These are phyloP conservation scores for Kwoniella bestiolae DNA, from an alignment of 768 basidiomycete species.

Conservation along the genomic window DNA sequence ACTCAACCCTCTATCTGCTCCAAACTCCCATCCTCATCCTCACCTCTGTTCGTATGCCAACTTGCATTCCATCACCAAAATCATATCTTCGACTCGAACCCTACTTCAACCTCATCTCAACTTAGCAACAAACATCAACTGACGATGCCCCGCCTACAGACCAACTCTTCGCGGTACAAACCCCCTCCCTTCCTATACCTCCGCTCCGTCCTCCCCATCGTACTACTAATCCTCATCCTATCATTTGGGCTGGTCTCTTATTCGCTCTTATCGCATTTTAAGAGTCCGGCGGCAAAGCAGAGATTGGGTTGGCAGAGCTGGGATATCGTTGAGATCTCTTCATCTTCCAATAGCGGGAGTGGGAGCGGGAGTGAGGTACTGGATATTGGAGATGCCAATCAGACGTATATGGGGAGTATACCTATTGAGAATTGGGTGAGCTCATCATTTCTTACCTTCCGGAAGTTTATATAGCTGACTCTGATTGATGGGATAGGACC, in stretches of 20 bases:
- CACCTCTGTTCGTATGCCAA: too few relatives aligned
- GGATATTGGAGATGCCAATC: slow-evolving; percentile 52
- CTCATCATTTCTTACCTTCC: background rate
- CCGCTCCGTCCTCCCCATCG: slow-evolving; percentile 60
- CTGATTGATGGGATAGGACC: slow-evolving; percentile 60
- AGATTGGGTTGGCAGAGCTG: slow-evolving; percentile 87
- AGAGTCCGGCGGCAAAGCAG: slow-evolving; percentile 60
- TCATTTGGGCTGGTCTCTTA: slow-evolving; percentile 73
- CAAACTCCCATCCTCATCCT: too few relatives aligned
- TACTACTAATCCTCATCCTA: slow-evolving; percentile 68
- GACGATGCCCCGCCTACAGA: background rate
- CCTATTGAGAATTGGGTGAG: slow-evolving; percentile 72
- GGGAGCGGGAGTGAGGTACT: slow-evolving; percentile 69
- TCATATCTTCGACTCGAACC: too few relatives aligned
- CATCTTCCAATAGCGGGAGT: slow-evolving; percentile 28
- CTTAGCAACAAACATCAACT: background rate
- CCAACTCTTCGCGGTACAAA: slow-evolving; percentile 14
- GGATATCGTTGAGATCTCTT: slow-evolving; percentile 64
- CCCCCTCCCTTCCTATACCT: slow-evolving; percentile 40
- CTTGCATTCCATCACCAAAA: too few relatives aligned
- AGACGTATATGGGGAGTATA: slow-evolving; percentile 67
- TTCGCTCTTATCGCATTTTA: slow-evolving; percentile 79
- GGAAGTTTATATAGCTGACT: background rate
- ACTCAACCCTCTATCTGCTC: too few relatives aligned
- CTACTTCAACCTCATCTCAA: too few relatives aligned